Conservation (phyloP, 768 basidiomycete genomes). For the Auriscalpium microsporum region DNA sequence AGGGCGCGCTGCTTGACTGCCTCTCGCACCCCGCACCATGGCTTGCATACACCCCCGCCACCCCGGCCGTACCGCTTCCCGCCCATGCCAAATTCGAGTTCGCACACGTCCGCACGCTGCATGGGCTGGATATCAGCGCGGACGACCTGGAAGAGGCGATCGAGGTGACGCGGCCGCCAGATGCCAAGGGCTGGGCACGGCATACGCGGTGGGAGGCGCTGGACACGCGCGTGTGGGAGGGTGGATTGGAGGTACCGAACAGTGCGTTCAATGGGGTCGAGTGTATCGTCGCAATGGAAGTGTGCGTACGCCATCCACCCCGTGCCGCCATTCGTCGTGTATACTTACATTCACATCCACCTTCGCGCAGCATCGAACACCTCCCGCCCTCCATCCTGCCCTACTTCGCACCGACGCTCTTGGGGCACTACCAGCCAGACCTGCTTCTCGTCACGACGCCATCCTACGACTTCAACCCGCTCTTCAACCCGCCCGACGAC, state of each 20-base stretch:
- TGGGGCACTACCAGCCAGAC: slow-evolving; percentile 72
- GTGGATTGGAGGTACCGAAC: slow-evolving; percentile 62
- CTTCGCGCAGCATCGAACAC: slow-evolving; percentile 66
- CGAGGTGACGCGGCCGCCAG: slow-evolving; percentile 36
- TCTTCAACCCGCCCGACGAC: slow-evolving; percentile 52
- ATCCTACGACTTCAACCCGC: slow-evolving; percentile 73
- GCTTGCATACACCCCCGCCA: slow-evolving; percentile 33
- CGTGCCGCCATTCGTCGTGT: not conserved
- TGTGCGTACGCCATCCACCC: slow-evolving; percentile 41
- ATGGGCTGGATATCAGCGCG: slow-evolving; percentile 60
- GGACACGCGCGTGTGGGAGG: slow-evolving; percentile 62
- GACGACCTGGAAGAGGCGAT: slow-evolving; percentile 49
- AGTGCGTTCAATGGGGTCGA: slow-evolving; percentile 54
- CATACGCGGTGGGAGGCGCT: slow-evolving; percentile 60
- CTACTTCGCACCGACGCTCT: slow-evolving; percentile 58
- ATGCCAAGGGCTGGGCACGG: slow-evolving; percentile 2
- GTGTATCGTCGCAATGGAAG: slow-evolving; percentile 73
- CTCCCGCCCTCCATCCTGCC: slow-evolving; percentile 49
- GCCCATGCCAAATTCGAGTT: slow-evolving; percentile 25
- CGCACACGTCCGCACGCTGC: slow-evolving; percentile 48
- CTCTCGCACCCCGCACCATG: slow-evolving; percentile 72
- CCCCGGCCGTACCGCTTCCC: not conserved
- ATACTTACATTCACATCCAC: not conserved
- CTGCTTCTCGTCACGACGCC: slow-evolving; percentile 78
- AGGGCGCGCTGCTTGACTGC: slow-evolving; percentile 61